Base-by-base conservation (phyloP, 495 filamentous ascomycete species). In the Pyronema domesticum region DNA sequence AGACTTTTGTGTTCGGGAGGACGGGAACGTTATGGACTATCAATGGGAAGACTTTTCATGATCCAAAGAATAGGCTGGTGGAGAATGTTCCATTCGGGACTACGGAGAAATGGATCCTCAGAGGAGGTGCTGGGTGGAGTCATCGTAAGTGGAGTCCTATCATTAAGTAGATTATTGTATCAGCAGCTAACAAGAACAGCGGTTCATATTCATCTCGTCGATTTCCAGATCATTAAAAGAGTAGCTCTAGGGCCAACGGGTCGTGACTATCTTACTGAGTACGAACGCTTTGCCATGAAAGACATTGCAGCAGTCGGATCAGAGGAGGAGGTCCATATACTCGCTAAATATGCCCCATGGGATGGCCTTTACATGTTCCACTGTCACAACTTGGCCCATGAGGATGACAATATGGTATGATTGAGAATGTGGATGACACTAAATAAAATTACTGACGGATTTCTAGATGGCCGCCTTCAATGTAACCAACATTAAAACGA, bases 331-430 rank as follows among this genome's bases (percentile, higher is more conserved):
- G 61, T 64, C 18, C 56, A 54, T 7, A 60, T 64, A 1, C 63
- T 68, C 0, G 65, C 63, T 4, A 64, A 59, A 58, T 77, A 79
- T 59, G 71, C 68, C 1, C 75, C 75, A 0, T 78, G 72, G 71
- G 69, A 73, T 9, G 75, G 75, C 4, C 63, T 78, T 8, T 78
- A 78, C 67, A 78, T 76, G 76, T 74, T 74, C 58, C 72, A 74
- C 54, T 76, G 73, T 68, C 76, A 80, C 64, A 79, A 80, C 54
- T 60, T 77, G 17, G 68, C 79, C 46, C 76, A 80, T 57, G 77
- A 79, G 58, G 76, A 80, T 56, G 73, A 80, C 59, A 77, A 75
- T 48, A 80, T 80, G 76, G 57, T 58, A 43, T 9, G n/a, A 33
- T 50, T 37, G 37, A 7, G 9, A 18, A 13, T 5, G 14, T 35